phyloP scores from a whole-genome alignment of 2,329 filamentous ascomycete species.

The Acarospora socialis region DNA sequence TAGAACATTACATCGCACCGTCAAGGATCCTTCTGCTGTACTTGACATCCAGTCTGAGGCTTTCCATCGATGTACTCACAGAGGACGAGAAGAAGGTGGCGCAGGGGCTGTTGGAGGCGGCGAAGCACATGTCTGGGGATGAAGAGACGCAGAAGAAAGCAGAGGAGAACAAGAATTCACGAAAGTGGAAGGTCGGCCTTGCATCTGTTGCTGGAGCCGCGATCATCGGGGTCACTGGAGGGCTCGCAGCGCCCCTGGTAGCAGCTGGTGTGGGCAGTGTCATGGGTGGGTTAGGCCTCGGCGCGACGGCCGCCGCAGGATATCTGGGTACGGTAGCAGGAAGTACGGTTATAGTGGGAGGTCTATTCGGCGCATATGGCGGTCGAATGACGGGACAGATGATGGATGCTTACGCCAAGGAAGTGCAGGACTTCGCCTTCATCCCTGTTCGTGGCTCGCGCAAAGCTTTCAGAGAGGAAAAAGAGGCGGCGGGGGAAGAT shows the following conservation, averaged over 20 bases:
- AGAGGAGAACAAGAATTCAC: conserved; percentile 44
- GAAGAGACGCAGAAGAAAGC: conserved; percentile 57
- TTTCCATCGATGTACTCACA: conserved; percentile 45
- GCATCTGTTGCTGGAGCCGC: conserved; percentile 68
- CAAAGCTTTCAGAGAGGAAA: conserved; percentile 19
- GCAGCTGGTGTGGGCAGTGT: conserved; percentile 60
- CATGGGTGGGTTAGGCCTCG: conserved; percentile 54
- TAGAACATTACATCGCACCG: conserved; percentile 57
- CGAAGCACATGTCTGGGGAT: conserved; percentile 58
- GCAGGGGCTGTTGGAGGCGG: conserved; percentile 52
- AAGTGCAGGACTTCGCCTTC: conserved; percentile 68
- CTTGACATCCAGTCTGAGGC: conserved; percentile 48
- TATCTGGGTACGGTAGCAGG: conserved; percentile 60
- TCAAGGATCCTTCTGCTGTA: conserved; percentile 54
- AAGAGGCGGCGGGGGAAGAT: conserved; percentile 9
- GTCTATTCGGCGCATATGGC: conserved; percentile 68
- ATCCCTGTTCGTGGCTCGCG: conserved; percentile 45
- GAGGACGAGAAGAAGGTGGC: conserved; percentile 60
- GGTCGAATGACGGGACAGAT: conserved; percentile 59
- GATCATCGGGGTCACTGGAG: conserved; percentile 61
- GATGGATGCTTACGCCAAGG: conserved; percentile 61
- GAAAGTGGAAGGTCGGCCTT: conserved; percentile 62
- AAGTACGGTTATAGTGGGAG: conserved; percentile 56
- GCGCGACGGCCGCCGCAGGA: conserved; percentile 50
- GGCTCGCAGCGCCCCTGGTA: conserved; percentile 54